Conservation (phyloP, 257 asterid species). For the Solanum microdontum region DNA sequence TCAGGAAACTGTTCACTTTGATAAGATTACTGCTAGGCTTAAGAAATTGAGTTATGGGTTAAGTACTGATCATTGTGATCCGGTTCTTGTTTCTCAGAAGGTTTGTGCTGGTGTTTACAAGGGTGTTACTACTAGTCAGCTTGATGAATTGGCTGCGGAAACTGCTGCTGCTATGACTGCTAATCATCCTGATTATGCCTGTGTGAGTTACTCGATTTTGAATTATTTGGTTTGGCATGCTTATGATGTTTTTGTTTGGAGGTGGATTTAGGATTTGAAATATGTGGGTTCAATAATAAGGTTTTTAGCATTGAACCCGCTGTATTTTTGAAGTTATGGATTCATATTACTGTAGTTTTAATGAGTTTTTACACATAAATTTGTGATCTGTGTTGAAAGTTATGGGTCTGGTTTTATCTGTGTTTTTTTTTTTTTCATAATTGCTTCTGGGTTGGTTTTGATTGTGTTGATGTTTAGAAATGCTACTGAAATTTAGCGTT, state of each 20-base stretch:
- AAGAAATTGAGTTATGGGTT: conserved; percentile 89
- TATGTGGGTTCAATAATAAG: neutral
- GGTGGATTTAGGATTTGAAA: neutral
- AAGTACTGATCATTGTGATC: conserved; percentile 86
- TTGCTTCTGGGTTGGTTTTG: neutral
- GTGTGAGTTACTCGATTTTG: conserved; percentile 33
- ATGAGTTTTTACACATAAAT: neutral
- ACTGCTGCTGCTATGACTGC: conserved; percentile 97
- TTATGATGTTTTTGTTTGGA: neutral
- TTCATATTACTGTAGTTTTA: neutral
- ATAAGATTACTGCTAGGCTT: conserved; percentile 86
- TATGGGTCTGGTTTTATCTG: neutral
- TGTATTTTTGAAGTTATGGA: neutral
- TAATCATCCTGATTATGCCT: conserved; percentile 91
- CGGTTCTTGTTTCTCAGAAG: conserved; percentile 77
- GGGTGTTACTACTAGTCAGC: conserved; percentile 93
- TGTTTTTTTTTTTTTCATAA: neutral
- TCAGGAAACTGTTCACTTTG: conserved; percentile 86
- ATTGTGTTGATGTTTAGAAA: neutral
- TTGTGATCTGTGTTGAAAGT: neutral
- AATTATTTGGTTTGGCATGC: neutral
- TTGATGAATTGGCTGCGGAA: conserved; percentile 95
- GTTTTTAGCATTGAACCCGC: neutral
- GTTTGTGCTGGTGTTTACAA: conserved; percentile 93
- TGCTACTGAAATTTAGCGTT: neutral